Evolutionary conservation across 2,329 filamentous ascomycete genomes (phyloP).

Genomic region (Pezicula rhizophila): DNA sequence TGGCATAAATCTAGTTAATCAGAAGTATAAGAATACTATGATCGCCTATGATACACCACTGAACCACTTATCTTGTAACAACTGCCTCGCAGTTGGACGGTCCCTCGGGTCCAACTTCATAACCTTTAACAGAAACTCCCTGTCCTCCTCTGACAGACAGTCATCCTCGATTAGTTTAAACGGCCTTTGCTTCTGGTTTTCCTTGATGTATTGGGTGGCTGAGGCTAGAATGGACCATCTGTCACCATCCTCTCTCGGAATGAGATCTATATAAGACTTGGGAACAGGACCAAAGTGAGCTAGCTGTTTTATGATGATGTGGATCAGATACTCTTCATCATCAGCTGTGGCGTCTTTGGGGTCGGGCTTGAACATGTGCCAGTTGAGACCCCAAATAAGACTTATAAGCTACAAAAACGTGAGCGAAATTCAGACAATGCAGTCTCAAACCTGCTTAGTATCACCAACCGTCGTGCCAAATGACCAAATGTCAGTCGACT

Average conservation of each 20-base stretch:
- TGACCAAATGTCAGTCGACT: constrained; percentile 34
- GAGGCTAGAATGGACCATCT: constrained; percentile 14
- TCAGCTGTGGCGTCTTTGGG: constrained; percentile 18
- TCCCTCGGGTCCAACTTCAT: constrained; percentile 22
- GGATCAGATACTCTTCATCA: constrained; percentile 18
- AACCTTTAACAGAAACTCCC: constrained; percentile 17
- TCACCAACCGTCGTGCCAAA: constrained; percentile 30
- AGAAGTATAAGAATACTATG: constrained; percentile 7
- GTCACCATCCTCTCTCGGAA: constrained; percentile 16
- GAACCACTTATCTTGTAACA: constrained; percentile 24
- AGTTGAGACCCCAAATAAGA: constrained; percentile 21
- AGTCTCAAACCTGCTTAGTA: constrained; percentile 10
- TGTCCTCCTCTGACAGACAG: constrained; percentile 17
- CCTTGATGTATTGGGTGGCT: constrained; percentile 15
- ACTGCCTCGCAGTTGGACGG: constrained; percentile 20
- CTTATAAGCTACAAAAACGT: constrained; percentile 21
- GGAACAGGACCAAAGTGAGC: constrained; percentile 18
- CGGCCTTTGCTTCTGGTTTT: constrained; percentile 19
- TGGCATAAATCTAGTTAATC: constrained; percentile 1
- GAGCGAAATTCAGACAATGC: constrained; percentile 13
- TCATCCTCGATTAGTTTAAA: constrained; percentile 18
- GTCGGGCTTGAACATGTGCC: constrained; percentile 21
- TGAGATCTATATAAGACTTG: constrained; percentile 17
- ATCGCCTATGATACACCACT: constrained; percentile 12
- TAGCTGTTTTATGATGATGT: constrained; percentile 19